These are phyloP conservation scores for Thraustochytrium sp. DNA, from an alignment of 352 stramenopile genomes.

Conservation along the genomic window DNA sequence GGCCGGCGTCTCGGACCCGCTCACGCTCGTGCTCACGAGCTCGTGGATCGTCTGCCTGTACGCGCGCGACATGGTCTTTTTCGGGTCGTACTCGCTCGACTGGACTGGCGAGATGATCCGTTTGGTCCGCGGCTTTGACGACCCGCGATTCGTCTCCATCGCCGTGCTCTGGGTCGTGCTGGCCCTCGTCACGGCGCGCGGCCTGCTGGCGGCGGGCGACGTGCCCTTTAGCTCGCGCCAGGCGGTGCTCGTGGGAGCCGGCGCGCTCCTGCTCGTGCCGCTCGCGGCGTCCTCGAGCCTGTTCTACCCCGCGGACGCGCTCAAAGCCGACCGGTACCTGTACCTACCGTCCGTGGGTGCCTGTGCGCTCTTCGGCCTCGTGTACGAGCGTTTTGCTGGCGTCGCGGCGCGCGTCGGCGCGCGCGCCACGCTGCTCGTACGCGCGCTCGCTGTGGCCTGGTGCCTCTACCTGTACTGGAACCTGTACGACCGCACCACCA, in stretches of 20 bases:
- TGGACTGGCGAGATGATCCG: neutral
- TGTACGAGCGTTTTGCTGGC: neutral
- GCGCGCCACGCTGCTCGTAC: neutral
- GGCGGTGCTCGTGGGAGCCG: neutral
- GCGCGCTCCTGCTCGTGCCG: neutral
- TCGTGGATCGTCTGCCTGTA: slow-evolving; percentile 7
- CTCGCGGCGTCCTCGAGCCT: neutral
- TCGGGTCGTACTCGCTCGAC: neutral
- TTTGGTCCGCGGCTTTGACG: neutral
- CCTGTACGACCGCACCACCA: neutral
- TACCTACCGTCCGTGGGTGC: neutral
- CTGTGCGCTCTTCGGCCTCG: neutral
- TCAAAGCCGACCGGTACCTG: neutral
- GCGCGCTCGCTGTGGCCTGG: neutral
- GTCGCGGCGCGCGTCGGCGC: neutral
- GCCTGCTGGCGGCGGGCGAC: neutral
- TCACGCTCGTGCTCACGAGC: neutral
- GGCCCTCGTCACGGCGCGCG: neutral
- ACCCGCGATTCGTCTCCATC: neutral
- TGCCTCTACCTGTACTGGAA: neutral
- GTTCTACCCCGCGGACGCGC: neutral
- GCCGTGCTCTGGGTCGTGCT: neutral
- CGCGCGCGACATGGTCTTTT: neutral
- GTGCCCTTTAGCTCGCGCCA: too few species aligned
- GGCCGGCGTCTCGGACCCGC: neutral